phyloP scores from a whole-genome alignment of 768 basidiomycete genomes.

The Lactifluus pinguis region DNA sequence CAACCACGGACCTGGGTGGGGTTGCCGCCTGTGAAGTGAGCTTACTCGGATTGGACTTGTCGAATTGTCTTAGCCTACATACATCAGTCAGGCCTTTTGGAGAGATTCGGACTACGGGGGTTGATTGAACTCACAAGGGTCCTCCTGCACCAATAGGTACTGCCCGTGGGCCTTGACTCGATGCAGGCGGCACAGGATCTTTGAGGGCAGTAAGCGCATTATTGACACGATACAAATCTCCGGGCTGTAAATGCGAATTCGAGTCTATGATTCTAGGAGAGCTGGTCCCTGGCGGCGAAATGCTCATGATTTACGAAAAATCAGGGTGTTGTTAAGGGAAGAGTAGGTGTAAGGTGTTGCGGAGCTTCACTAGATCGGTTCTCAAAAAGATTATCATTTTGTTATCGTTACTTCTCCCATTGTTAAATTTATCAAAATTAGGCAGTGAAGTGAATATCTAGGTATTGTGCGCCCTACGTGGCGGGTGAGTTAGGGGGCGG shows the following conservation, averaged over 20 bases:
- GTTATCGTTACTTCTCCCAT: too few species aligned
- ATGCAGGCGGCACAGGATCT: neutral
- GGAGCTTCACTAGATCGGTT: too few species aligned
- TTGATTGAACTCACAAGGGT: conserved; percentile 44
- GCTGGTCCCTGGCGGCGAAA: neutral
- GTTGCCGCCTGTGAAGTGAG: conserved; percentile 66
- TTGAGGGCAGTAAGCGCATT: conserved; percentile 2
- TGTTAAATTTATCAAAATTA: too few species aligned
- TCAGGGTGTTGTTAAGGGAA: conserved; percentile 25
- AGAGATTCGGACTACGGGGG: neutral
- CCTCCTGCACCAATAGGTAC: conserved; percentile 64
- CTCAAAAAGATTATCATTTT: too few species aligned
- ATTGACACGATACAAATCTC: conserved; percentile 5
- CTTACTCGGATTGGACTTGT: conserved; percentile 64
- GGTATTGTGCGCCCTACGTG: too few species aligned
- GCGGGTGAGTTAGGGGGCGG: too few species aligned
- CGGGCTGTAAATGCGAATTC: neutral
- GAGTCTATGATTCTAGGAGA: neutral
- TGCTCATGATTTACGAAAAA: conserved; percentile 3
- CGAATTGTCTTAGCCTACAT: conserved; percentile 67
- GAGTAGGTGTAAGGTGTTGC: too few species aligned
- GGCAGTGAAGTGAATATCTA: too few species aligned
- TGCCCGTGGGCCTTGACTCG: neutral
- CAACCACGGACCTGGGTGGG: conserved; percentile 75
- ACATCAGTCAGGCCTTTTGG: neutral